These are phyloP conservation scores for Aspergillus sp. DNA, from an alignment of 2,329 filamentous ascomycete species.

Conservation along the genomic window DNA sequence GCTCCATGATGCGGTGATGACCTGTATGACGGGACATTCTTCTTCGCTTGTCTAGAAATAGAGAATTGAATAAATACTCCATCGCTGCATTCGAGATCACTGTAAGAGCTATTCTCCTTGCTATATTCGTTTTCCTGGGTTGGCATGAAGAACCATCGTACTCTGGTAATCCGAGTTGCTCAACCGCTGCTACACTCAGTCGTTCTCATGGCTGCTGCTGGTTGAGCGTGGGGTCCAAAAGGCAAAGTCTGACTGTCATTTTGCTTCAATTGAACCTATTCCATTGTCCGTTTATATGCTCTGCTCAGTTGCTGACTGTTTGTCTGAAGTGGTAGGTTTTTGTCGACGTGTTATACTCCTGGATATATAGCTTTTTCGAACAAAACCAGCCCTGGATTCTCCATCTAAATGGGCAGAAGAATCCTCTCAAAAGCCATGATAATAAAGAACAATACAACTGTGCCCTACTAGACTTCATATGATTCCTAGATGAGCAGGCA, in stretches of 20 bases:
- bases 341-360: background rate
- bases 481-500: too few species aligned
- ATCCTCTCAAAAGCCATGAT: too few species aligned
- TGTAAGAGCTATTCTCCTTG: background rate
- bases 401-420: too few species aligned
- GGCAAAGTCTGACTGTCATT: constrained; percentile 36
- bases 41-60: background rate
- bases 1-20: constrained; percentile 41
- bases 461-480: too few species aligned
- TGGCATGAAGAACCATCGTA: constrained; percentile 33
- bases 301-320: background rate
- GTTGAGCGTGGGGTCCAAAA: constrained; percentile 36
- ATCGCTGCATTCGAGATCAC: too few species aligned
- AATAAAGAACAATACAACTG: too few species aligned
- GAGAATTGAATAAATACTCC: too few species aligned
- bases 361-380: too few species aligned
- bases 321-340: background rate
- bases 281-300: too few species aligned
- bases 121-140: constrained; percentile 1
- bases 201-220: constrained; percentile 20
- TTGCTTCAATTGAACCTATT: background rate
- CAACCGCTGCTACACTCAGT: constrained; percentile 26
- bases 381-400: too few species aligned
- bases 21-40: constrained; percentile 37
- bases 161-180: constrained; percentile 41